Base-by-base conservation (phyloP, 768 basidiomycete genomes). In the Boletus speciosus region DNA sequence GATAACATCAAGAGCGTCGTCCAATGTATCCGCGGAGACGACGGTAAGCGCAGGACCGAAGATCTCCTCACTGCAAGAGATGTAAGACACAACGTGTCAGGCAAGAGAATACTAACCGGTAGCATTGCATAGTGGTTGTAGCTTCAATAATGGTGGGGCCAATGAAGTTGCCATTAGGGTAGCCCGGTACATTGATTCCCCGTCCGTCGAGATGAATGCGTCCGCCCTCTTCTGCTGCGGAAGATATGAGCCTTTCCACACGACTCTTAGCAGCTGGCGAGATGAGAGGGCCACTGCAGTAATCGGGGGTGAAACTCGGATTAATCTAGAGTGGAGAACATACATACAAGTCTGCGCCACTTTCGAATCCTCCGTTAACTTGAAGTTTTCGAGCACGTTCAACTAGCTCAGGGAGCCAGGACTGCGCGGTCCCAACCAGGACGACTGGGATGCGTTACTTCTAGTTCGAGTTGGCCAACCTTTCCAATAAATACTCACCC, bases 131-230 rank as follows among this genome's bases (percentile, higher is more conserved):
- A 10, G 76, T 78, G 9, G 86, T 86, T n/a, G 77, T 79, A 8
- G 84, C 91, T 68, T 95, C 85, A 51, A 98, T 79, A 49, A 98
- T 79, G 1, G 94, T 96, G 0, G 96, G 93, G 3, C 93, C 96
- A 54, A 98, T 83, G 67, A 94, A 98, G 74, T 98, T 98, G 25
- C 96, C 96, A 51, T 88, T 71, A 6, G 88, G 85, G 67, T 94
- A 98, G 0, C 76, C 83, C 0, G 82, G 76, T 6, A 95, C 87
- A 47, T 74, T 66, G 49, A 84, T 61, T 34, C 78, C 77, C 19
- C 96, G 82, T 3, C 96, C 96, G 68, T 98, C 96, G 11, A 98
- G 83, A 53, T 84, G 76, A 51, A 98, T 86, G 59, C 80, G 82
- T 23, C 94, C 96, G 15, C 94, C 96, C 71, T 98, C 86, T 38